Conservation (phyloP, 2,329 filamentous ascomycete species). For the Fusarium fujikuroi region DNA sequence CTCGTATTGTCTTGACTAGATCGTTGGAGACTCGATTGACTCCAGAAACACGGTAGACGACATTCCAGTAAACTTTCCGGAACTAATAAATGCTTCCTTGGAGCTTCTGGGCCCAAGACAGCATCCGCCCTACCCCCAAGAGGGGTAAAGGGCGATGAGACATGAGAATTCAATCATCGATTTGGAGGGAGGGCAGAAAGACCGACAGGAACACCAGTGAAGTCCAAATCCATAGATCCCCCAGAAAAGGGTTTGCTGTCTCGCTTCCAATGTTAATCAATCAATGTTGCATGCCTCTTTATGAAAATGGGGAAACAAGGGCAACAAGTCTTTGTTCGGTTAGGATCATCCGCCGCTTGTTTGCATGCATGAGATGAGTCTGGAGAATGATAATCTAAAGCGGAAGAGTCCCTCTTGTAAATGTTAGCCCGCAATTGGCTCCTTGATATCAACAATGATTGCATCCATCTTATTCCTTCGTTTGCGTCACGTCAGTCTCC, state of each 20-base stretch:
- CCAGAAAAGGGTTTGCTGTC: conserved; percentile 4
- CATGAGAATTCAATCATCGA: conserved; percentile 9
- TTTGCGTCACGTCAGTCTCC: conserved; percentile 8
- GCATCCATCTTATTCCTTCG: conserved; percentile 8
- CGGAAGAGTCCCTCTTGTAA: conserved; percentile 5
- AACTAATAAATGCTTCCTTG: conserved; percentile 21
- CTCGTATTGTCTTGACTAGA: conserved; percentile 12
- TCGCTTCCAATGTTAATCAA: conserved; percentile 11
- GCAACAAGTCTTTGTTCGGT: conserved; percentile 29
- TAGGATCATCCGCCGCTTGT: conserved; percentile 11
- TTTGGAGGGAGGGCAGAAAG: conserved; percentile 8
- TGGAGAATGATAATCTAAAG: conserved; percentile 3
- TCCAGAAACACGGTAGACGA: conserved; percentile 20
- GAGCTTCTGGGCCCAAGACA: conserved; percentile 23
- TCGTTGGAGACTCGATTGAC: neutral
- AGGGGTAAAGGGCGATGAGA: conserved; percentile 4
- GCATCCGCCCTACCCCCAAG: neutral
- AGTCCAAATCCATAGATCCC: conserved; percentile 13
- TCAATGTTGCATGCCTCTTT: conserved; percentile 7
- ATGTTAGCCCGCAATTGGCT: conserved; percentile 14
- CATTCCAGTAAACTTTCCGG: conserved; percentile 30
- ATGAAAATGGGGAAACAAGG: conserved; percentile 22
- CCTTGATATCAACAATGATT: conserved; percentile 8
- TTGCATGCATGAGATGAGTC: conserved; percentile 6
- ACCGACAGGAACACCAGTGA: conserved; percentile 2